Evolutionary conservation across 441 rosid genomes (phyloP).

Genomic region (Manihot esculenta): DNA sequence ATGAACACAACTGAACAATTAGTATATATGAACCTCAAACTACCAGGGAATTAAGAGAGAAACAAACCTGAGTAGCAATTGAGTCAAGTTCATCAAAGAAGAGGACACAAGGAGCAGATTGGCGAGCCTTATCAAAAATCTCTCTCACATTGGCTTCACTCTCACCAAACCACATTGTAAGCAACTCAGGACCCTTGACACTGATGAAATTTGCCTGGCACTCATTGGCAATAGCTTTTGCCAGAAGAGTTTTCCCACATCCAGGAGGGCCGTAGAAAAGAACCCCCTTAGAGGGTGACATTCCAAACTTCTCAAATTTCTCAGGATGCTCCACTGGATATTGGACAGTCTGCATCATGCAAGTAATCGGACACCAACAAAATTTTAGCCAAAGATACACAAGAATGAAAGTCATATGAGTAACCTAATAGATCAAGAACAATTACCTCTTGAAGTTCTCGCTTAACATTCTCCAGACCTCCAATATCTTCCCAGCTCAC

Average conservation of each 20-base stretch:
- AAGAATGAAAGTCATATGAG: neutral
- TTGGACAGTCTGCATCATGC: slow-evolving; percentile 54
- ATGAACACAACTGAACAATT: neutral
- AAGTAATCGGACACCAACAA: neutral
- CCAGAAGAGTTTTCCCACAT: slow-evolving; percentile 73
- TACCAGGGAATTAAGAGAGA: neutral
- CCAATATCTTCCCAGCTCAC: slow-evolving; percentile 70
- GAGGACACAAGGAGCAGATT: slow-evolving; percentile 74
- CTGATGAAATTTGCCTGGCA: slow-evolving; percentile 79
- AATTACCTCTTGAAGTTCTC: slow-evolving; percentile 73
- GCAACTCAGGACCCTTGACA: slow-evolving; percentile 71
- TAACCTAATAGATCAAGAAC: neutral
- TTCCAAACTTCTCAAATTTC: slow-evolving; percentile 80
- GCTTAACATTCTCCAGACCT: slow-evolving; percentile 69
- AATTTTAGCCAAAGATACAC: neutral
- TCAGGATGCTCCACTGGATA: slow-evolving; percentile 89
- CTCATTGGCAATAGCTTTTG: slow-evolving; percentile 70
- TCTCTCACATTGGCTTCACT: slow-evolving; percentile 76
- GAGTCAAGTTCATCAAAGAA: slow-evolving; percentile 77
- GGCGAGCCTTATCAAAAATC: slow-evolving; percentile 72
- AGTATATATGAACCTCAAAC: neutral
- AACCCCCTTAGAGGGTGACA: slow-evolving; percentile 79
- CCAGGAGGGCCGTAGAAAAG: slow-evolving; percentile 82
- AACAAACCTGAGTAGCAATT: slow-evolving; percentile 61
- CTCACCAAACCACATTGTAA: slow-evolving; percentile 81